These are phyloP conservation scores for Penicillium hordei DNA, from an alignment of 2,329 filamentous ascomycete genomes.

Conservation along the genomic window DNA sequence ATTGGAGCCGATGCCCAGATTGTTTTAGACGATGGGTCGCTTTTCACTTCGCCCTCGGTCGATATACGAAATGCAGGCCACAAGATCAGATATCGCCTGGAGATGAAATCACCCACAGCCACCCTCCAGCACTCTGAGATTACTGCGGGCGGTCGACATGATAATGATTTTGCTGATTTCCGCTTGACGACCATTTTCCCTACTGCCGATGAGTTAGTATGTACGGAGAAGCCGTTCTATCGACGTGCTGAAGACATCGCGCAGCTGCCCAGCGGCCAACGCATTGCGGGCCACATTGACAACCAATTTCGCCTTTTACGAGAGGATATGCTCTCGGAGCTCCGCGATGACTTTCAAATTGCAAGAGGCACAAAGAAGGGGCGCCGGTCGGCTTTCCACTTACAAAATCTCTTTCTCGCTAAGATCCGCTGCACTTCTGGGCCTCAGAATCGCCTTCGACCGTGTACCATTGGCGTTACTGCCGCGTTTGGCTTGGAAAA, in stretches of 20 bases:
- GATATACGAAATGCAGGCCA: constrained; percentile 40
- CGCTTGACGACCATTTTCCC: constrained; percentile 63
- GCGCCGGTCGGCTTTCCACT: constrained; percentile 37
- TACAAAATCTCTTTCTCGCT: constrained; percentile 42
- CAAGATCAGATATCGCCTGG: constrained; percentile 45
- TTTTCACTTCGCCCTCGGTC: constrained; percentile 29
- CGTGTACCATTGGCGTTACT: constrained; percentile 45
- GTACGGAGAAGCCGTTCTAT: constrained; percentile 55
- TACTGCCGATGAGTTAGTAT: constrained; percentile 64
- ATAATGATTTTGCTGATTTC: constrained; percentile 68
- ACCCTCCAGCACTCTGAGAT: background rate
- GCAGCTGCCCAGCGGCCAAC: constrained; percentile 36
- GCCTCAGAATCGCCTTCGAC: constrained; percentile 21
- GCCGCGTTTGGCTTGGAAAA: constrained; percentile 48
- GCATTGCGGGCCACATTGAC: constrained; percentile 58
- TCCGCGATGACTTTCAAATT: constrained; percentile 61
- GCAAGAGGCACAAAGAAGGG: constrained; percentile 52
- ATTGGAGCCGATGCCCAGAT: constrained; percentile 31
- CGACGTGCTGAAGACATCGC: constrained; percentile 53
- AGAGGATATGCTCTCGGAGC: constrained; percentile 68
- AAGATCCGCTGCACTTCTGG: constrained; percentile 39
- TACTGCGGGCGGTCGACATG: constrained; percentile 65
- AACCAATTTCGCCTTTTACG: constrained; percentile 70
- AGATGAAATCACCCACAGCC: constrained; percentile 23
- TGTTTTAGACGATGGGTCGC: constrained; percentile 23